Evolutionary conservation across 352 stramenopile genomes (phyloP).

Genomic region (Phytophthora multivora): DNA sequence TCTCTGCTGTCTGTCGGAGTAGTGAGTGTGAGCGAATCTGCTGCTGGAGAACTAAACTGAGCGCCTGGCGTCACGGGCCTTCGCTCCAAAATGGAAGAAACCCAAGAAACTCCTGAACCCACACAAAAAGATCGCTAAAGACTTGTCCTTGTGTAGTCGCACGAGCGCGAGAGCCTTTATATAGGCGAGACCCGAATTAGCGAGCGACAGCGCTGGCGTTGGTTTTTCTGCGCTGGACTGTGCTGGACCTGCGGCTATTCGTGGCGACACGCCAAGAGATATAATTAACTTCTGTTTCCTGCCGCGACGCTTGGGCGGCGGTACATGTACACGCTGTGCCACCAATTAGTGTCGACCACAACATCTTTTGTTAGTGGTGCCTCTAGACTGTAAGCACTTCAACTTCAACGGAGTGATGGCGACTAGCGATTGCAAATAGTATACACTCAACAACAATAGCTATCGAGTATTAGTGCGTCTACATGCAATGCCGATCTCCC

Average conservation of each 20-base stretch:
- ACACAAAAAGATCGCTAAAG: constrained; percentile 30
- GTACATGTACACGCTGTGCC: not conserved
- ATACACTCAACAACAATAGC: too few species aligned
- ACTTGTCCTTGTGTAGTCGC: constrained; percentile 1
- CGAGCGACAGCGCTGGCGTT: not conserved
- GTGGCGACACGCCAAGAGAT: not conserved
- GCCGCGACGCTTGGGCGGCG: not conserved
- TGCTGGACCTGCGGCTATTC: not conserved
- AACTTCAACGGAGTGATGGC: not conserved
- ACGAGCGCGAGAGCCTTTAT: not conserved
- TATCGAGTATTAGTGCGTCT: not conserved
- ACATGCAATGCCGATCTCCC: constrained; percentile 86
- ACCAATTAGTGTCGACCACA: constrained; percentile 1
- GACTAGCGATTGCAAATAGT: too few species aligned
- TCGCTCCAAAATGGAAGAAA: constrained; percentile 41
- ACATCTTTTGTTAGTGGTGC: not conserved
- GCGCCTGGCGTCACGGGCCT: constrained; percentile 23
- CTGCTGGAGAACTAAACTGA: constrained; percentile 29
- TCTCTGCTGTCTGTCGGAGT: constrained; percentile 15
- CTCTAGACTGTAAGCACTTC: not conserved
- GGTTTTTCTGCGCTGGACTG: constrained; percentile 2
- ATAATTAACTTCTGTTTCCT: not conserved
- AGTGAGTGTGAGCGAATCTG: constrained; percentile 4
- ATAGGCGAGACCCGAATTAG: constrained; percentile 9
- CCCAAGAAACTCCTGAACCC: constrained; percentile 26